Evolutionary conservation across 2,329 filamentous ascomycete genomes (phyloP).

Genomic region (Penicillium palitans): DNA sequence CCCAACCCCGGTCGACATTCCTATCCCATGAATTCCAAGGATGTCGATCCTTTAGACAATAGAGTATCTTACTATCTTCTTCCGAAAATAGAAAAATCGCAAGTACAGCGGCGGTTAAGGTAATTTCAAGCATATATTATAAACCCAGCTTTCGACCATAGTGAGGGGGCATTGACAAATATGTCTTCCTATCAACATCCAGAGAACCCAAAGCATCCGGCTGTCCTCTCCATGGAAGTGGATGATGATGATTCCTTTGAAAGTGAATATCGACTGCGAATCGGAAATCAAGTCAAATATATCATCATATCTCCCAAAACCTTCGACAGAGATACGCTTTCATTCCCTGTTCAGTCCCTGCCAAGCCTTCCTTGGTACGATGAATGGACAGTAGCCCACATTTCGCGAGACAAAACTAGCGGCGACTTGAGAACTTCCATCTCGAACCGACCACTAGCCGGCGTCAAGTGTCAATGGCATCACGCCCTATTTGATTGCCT

Average conservation of each 20-base stretch:
- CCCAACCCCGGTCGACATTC: no score
- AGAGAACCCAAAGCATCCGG: conserved; percentile 3
- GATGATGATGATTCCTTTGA: conserved; percentile 6
- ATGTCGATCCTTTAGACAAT: no score
- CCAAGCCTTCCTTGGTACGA: conserved; percentile 8
- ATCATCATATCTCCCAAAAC: conserved; percentile 7
- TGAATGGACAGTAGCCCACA: conserved; percentile 5
- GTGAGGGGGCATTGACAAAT: no score
- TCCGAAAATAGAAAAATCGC: no score
- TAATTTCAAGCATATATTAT: no score
- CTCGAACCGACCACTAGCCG: conserved; percentile 24
- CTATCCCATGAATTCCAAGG: no score
- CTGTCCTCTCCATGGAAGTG: conserved; percentile 6
- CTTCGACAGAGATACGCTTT: conserved; percentile 10
- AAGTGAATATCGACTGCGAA: conserved; percentile 10
- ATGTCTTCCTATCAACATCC: conserved; percentile 3
- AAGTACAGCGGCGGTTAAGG: no score
- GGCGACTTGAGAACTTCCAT: conserved; percentile 30
- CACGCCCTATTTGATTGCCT: conserved; percentile 26
- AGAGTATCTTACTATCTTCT: no score
- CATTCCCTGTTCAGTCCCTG: conserved; percentile 8
- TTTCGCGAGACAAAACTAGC: conserved; percentile 15
- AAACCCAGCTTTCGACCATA: no score
- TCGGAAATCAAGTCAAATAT: conserved; percentile 9
- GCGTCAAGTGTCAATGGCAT: conserved; percentile 31